These are phyloP conservation scores for Blastobotrys indianensis DNA, from an alignment of 1,139 yeast genomes.

Conservation along the genomic window DNA sequence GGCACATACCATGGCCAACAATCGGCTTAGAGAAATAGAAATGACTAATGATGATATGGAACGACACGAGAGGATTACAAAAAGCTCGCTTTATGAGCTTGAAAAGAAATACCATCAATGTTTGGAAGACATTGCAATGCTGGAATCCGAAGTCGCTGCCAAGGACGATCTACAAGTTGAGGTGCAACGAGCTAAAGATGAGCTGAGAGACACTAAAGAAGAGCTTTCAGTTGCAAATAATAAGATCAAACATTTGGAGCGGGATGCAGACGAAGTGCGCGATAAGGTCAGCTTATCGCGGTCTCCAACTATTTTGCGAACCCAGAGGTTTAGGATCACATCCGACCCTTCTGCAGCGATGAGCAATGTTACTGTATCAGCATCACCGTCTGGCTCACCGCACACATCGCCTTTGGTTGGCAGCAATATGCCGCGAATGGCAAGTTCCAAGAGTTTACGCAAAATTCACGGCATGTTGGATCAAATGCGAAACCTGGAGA, in stretches of 20 bases:
- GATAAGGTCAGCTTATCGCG: not conserved
- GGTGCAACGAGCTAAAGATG: conserved; percentile 34
- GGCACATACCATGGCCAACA: conserved; percentile 27
- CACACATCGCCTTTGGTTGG: not conserved
- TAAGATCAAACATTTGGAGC: conserved; percentile 12
- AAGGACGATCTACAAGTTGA: conserved; percentile 27
- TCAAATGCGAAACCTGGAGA: conserved; percentile 29
- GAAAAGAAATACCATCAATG: conserved; percentile 30
- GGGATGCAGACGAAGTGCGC: conserved; percentile 4
- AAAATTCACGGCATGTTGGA: conserved; percentile 33
- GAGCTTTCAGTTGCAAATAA: conserved; percentile 26
- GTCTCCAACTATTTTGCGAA: conserved; percentile 7
- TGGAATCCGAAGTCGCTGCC: conserved; percentile 32
- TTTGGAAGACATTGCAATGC: conserved; percentile 32
- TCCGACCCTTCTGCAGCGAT: conserved; percentile 14
- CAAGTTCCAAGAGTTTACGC: conserved; percentile 30
- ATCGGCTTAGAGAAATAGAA: conserved; percentile 35
- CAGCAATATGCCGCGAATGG: conserved; percentile 17
- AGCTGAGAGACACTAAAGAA: conserved; percentile 31
- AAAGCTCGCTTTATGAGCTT: conserved; percentile 30
- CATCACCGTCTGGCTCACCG: conserved; percentile 8
- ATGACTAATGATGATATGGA: conserved; percentile 38
- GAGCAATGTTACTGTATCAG: conserved; percentile 12
- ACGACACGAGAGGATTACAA: conserved; percentile 31
- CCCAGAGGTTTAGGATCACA: conserved; percentile 10